Evolutionary conservation across 2,329 filamentous ascomycete species (phyloP), one percentile per base, ranked within the genome.

Genomic region (Epichloe sylvatica): DNA sequence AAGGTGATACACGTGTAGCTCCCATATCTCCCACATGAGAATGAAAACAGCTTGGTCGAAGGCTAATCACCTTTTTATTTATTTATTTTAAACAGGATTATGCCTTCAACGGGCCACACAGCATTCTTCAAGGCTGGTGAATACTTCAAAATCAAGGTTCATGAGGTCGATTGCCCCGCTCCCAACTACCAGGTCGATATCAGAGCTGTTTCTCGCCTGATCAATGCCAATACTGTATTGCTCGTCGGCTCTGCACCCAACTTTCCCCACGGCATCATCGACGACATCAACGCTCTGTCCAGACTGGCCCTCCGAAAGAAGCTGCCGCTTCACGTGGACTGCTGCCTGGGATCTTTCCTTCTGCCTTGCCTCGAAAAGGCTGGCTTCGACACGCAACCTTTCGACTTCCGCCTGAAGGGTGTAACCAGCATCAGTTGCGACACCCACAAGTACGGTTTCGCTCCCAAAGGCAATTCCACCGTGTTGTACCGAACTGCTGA

Each of bases 381-480:
- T n/a, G 92, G 92, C 42, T 97, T 95, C 66, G 87, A 94, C 54
- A 78, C 85, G 21, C 81, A 84, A 57, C 81, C 81, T 5, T 97
- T 97, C 63, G 92, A 98, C 67, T 98, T 98, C 78, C 81, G 86
- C 50, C 81, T 94, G 52, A 88, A 86, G 57, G 92, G 92, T 59
- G 92, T 98, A 37, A 96, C 91, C 3, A 91, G 84, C 66, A 97
- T 98, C 66, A 89, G 83, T 57, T 94, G 90, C 66, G 92, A 98
- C 65, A 98, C 92, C 3, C 92, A 98, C 77, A 98, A 98, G 67
- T 98, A 98, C 65, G 92, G 92, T 37, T 98, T 98, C 63, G 92
- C 92, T 1, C 92, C 92, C 48, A 98, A 98, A 72, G 92, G 92
- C 57, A 98, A 94, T 75, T 92, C 85, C 47, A 92, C 89, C 1